Percentiles rank a stretch among this genome's conserved stretches.
Conservation (phyloP, 2,329 filamentous ascomycete species). For the Microascus cirrosus region DNA sequence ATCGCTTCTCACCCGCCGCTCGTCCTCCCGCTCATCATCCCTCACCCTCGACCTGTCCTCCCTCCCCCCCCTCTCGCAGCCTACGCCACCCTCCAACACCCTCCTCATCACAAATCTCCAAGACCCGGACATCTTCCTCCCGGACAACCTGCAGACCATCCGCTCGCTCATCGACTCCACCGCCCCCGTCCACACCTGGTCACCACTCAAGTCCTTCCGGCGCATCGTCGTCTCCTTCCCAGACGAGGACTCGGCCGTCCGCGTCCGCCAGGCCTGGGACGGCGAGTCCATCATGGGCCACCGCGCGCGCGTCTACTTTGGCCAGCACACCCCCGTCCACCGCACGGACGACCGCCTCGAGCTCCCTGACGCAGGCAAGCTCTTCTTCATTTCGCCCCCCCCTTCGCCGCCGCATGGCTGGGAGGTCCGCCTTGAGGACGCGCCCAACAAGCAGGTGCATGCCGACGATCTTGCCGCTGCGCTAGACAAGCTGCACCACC, state of each 20-base stretch:
- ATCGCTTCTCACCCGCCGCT: conserved; percentile 12
- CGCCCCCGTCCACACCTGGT: conserved; percentile 67
- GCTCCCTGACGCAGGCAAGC: conserved; percentile 58
- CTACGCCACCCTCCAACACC: conserved; percentile 72
- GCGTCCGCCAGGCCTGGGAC: conserved; percentile 62
- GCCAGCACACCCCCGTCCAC: conserved; percentile 47
- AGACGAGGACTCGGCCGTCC: conserved; percentile 56
- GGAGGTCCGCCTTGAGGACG: conserved; percentile 57
- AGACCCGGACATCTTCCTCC: conserved; percentile 61
- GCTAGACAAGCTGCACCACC: conserved; percentile 48
- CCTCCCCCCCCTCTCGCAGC: conserved; percentile 54
- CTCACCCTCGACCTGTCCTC: conserved; percentile 65
- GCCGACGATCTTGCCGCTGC: conserved; percentile 59
- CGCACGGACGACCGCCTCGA: conserved; percentile 44
- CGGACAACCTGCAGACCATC: conserved; percentile 63
- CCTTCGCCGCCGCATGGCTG: conserved; percentile 58
- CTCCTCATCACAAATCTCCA: conserved; percentile 74
- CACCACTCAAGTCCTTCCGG: conserved; percentile 71
- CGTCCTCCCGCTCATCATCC: conserved; percentile 33
- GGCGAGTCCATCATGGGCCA: conserved; percentile 63
- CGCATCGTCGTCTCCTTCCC: conserved; percentile 74
- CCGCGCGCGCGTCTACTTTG: conserved; percentile 58
- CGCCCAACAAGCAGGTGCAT: conserved; percentile 59
- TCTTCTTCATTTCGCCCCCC: conserved; percentile 63
- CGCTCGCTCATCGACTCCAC: conserved; percentile 58